Evolutionary conservation across 495 filamentous ascomycete species (phyloP).

Genomic region (Endocarpon pusillum): DNA sequence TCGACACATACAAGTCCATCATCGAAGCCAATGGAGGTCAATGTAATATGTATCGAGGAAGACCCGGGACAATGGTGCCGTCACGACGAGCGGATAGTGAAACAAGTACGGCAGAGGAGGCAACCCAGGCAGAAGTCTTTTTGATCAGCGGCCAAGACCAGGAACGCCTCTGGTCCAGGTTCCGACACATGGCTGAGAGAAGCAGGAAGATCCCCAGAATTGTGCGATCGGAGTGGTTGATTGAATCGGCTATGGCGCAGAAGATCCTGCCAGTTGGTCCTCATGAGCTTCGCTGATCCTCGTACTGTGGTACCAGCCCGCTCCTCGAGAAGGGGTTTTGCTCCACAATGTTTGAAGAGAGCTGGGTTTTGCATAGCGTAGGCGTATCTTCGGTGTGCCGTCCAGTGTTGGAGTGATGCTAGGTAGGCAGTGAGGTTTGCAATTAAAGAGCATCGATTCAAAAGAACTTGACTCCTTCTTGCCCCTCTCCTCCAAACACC

Average conservation of each 20-base stretch:
- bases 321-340: no score
- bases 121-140: constrained; percentile 54
- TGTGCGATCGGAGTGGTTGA: constrained; percentile 71
- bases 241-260: constrained; percentile 80
- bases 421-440: no score
- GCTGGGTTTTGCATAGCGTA: no score
- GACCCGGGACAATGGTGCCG: constrained; percentile 40
- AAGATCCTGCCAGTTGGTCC: constrained; percentile 43
- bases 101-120: constrained; percentile 36
- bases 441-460: no score
- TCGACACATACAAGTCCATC: constrained; percentile 68
- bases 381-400: no score
- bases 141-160: constrained; percentile 47
- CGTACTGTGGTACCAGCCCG: no score
- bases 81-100: constrained; percentile 28
- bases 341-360: no score
- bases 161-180: constrained; percentile 67
- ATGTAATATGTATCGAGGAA: constrained; percentile 60
- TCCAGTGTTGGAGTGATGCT: no score
- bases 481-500: constrained; percentile 74
- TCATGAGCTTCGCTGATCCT: constrained; percentile 44
- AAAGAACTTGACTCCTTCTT: constrained; percentile 91
- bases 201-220: constrained; percentile 58
- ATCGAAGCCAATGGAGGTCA: constrained; percentile 75
- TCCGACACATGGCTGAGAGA: constrained; percentile 55